Conservation (phyloP, 2,329 filamentous ascomycete species). For the Plenodomus tracheiphilus region DNA sequence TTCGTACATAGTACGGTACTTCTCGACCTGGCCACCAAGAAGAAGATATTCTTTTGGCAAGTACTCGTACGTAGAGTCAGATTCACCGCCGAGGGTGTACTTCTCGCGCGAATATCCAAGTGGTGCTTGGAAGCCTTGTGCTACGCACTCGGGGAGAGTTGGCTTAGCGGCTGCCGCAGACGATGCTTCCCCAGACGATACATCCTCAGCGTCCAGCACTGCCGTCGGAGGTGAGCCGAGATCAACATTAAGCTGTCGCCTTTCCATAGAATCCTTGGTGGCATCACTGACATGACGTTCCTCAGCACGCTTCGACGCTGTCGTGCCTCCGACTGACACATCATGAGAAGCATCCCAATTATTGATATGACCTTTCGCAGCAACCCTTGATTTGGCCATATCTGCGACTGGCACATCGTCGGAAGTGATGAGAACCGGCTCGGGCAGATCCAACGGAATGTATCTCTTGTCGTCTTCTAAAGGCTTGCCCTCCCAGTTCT, state of each 20-base stretch:
- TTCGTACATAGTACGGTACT: conserved; percentile 62
- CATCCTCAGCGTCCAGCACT: conserved; percentile 5
- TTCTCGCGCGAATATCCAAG: conserved; percentile 52
- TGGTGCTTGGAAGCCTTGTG: conserved; percentile 60
- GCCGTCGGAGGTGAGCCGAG: conserved; percentile 10
- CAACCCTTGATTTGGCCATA: no score
- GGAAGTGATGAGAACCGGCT: conserved; percentile 24
- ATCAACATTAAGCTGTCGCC: conserved; percentile 31
- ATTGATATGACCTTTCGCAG: conserved; percentile 21
- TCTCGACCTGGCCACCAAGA: conserved; percentile 51
- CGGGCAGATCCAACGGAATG: conserved; percentile 30
- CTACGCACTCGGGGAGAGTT: conserved; percentile 33
- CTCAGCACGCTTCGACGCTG: neutral
- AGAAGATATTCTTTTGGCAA: conserved; percentile 54
- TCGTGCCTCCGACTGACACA: no score
- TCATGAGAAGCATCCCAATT: conserved; percentile 19
- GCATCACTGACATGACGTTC: neutral
- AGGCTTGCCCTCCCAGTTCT: conserved; percentile 10
- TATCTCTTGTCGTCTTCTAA: conserved; percentile 33
- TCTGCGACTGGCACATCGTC: conserved; percentile 17
- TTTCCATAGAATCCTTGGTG: conserved; percentile 10
- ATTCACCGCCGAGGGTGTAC: conserved; percentile 46
- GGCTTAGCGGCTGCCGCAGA: conserved; percentile 12
- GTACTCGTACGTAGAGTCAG: conserved; percentile 49
- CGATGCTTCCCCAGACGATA: conserved; percentile 6